Base-by-base conservation (phyloP, 345 rosid genomes). In the Pseudoturritis turrita region DNA sequence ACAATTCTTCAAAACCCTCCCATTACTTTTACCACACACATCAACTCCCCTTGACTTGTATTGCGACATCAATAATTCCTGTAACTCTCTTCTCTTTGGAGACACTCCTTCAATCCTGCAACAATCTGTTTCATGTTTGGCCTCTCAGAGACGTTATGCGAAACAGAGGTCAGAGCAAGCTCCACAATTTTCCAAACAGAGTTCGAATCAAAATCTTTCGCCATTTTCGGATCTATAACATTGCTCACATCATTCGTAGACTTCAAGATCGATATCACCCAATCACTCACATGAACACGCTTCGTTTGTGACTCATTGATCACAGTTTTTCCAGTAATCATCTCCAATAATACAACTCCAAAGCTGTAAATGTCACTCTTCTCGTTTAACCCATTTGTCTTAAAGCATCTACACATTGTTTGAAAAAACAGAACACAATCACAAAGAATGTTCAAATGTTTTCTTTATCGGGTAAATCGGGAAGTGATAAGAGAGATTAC, bases 351-450 rank as follows among this genome's bases (percentile, higher is more conserved):
- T 7, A 77, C 67, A n/a, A 71, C 80, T 63, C 80, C 80, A 56
- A 77, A 77, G n/a, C 76, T 77, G 47, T 77, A 77, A 0, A 77
- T 35, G 55, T 77, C 80, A 40, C 86, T 86, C 70, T 78, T 71
- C 55, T 77, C 72, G 53, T 29, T 77, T 41, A 71, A 56, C 62
- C 60, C 56, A 14, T 46, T 77, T 22, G 72, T 46, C 29, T 57
- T 55, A 31, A 63, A 70, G 41, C 65, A 77, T 43, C 72, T 77
- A 29, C 49, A 58, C 19, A 47, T 43, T 26, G 54, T 51, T 51
- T 28, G 0, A 39, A 3, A 29, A 47, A 21, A 40, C 12, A 60
- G 0, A 35, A 35, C 37, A 25, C 23, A 14, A 21, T 29, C 43
- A 71, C 11, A 23, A 40, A 50, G 19, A 37, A 17, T 0, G 46